Evolutionary conservation across 2,329 filamentous ascomycete genomes (phyloP), one percentile per base, ranked within the genome.

Genomic region (Elsinoe arachidis): DNA sequence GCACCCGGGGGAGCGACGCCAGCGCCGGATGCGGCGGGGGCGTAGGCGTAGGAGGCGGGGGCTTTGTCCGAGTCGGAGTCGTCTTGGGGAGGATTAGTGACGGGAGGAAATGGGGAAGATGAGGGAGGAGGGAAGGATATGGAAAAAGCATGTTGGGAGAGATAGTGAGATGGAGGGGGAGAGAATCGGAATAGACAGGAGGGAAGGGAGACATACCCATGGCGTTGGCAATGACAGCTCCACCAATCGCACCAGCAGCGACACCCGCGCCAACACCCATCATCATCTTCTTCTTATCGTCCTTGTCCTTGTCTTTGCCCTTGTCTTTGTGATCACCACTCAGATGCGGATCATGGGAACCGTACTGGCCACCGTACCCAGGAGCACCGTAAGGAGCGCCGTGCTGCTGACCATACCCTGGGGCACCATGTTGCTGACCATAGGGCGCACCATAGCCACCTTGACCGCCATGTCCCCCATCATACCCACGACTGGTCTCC

Each of bases 241-340:
- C 82, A 10, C 79, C 83, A 34, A 82, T 66, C 43, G 75, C 78
- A 60, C 80, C 80, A 7, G 76, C 71, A 0, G 80, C 81, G 26
- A 84, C 60, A 65, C 82, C 83, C 43, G 76, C 83, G 5, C 79
- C 78, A 55, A 78, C 82, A 19, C 77, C 81, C 37, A 80, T 71
- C 17, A 84, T 67, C 64, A 81, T 73, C 63, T 78, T 77, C 35
- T 76, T 76, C 56, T 74, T 74, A 44, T 76, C 75, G 49, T 76
- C 75, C 49, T 67, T 67, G 47, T 68, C 66, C 59, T 73, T 62
- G 47, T 67, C 67, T 57, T 73, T 70, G 30, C 65, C 60, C 35
- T 38, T 53, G 33, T 37, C 26, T 30, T 52, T 37, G 26, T 52
- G 3, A 30, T 37, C 58, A 64, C 35, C 49, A 26, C 26, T 53